Evolutionary conservation across 2,329 filamentous ascomycete genomes (phyloP).

Genomic region (Penicillium sp.): DNA sequence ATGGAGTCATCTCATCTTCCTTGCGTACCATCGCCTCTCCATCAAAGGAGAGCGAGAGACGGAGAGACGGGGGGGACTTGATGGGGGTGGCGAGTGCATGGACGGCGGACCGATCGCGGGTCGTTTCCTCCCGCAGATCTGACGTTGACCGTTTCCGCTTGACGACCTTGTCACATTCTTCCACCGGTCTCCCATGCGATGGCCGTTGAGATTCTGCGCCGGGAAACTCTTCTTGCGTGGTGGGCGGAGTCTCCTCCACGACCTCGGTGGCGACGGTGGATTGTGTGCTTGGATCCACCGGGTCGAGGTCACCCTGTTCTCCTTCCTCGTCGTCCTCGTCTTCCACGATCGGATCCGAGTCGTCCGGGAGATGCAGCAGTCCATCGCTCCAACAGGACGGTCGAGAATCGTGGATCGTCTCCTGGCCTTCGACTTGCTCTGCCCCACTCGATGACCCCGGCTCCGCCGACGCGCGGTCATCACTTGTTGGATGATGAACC

Average conservation of each 20-base stretch:
- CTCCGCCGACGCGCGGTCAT: slow-evolving; percentile 26
- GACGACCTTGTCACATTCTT: slow-evolving; percentile 18
- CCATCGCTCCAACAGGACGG: slow-evolving; percentile 20
- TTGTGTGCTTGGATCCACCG: slow-evolving; percentile 25
- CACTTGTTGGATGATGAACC: slow-evolving; percentile 23
- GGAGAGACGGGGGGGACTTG: slow-evolving; percentile 35
- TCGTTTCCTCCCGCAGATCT: slow-evolving; percentile 19
- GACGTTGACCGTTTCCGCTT: slow-evolving; percentile 34
- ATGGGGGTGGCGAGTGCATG: slow-evolving; percentile 17
- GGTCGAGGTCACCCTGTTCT: slow-evolving; percentile 25
- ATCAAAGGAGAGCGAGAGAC: slow-evolving; percentile 39
- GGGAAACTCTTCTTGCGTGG: slow-evolving; percentile 16
- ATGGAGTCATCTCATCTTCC: slow-evolving; percentile 36
- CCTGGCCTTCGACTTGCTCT: slow-evolving; percentile 22
- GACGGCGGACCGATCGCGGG: slow-evolving; percentile 7
- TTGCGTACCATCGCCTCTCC: slow-evolving; percentile 36
- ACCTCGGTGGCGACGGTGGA: slow-evolving; percentile 26
- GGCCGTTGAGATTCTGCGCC: slow-evolving; percentile 10
- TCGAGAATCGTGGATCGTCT: slow-evolving; percentile 13
- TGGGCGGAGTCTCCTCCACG: slow-evolving; percentile 20
- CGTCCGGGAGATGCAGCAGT: slow-evolving; percentile 21
- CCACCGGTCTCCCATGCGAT: slow-evolving; percentile 8
- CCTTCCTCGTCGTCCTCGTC: slow-evolving; percentile 22
- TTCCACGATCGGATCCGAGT: slow-evolving; percentile 17
- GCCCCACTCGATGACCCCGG: slow-evolving; percentile 25